These are phyloP conservation scores for Fagopyrum esculentum DNA, from an alignment of 148 eudicot genomes.

Conservation along the genomic window DNA sequence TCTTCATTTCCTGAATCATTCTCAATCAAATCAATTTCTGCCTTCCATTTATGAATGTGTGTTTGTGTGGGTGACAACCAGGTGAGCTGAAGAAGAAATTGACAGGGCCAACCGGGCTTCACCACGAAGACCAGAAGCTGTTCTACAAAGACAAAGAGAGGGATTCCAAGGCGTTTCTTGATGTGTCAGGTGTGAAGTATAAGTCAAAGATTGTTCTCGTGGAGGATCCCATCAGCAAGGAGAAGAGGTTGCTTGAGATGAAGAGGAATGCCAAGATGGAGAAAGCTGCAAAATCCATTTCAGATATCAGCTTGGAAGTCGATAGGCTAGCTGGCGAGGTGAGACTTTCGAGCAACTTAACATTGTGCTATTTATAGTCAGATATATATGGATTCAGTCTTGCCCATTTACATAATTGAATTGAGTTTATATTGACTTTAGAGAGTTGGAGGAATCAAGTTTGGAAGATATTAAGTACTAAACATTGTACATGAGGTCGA, in stretches of 20 bases:
- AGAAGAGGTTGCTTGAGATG: constrained; percentile 74
- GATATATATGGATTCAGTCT: not conserved
- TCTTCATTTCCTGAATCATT: no score
- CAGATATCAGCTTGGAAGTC: constrained; percentile 72
- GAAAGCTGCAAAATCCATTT: constrained; percentile 66
- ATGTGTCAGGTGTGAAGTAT: constrained; percentile 70
- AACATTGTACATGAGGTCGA: not conserved
- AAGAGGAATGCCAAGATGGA: constrained; percentile 69
- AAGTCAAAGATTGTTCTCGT: constrained; percentile 66
- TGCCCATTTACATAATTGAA: not conserved
- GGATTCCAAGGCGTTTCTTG: constrained; percentile 62
- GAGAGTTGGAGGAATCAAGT: not conserved
- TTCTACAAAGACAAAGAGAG: constrained; percentile 68
- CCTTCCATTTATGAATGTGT: not conserved
- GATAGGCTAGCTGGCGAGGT: constrained; percentile 84
- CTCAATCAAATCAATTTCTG: not conserved
- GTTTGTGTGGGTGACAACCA: constrained; percentile 15
- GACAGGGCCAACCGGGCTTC: constrained; percentile 72
- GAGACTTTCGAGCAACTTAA: not conserved
- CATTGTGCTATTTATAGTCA: not conserved
- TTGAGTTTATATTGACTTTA: not conserved
- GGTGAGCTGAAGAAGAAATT: constrained; percentile 93
- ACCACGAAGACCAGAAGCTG: constrained; percentile 84
- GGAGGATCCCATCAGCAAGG: constrained; percentile 83
- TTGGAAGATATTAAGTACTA: not conserved